Evolutionary conservation across 2,329 filamentous ascomycete species (phyloP).

Genomic region (Penicillium sp.): DNA sequence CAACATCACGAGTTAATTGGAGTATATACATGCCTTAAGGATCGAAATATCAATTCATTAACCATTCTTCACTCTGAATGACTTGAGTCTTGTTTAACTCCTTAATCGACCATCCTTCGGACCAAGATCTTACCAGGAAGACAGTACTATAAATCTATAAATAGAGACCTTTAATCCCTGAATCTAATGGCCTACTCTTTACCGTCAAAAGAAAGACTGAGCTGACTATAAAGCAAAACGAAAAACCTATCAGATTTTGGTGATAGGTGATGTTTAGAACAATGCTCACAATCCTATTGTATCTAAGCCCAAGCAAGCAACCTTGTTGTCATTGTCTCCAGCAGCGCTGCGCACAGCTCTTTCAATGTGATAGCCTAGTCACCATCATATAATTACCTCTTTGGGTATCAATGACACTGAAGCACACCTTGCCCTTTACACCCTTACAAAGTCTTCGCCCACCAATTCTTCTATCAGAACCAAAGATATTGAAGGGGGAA

Average conservation of each 20-base stretch:
- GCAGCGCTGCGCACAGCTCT: neutral
- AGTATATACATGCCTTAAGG: neutral
- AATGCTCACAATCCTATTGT: neutral
- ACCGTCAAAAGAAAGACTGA: neutral
- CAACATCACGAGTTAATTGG: neutral
- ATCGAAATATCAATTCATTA: neutral
- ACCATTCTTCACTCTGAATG: neutral
- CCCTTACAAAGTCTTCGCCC: neutral
- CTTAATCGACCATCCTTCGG: neutral
- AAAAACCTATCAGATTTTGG: neutral
- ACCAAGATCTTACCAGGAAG: neutral
- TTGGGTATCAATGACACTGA: too few relatives aligned
- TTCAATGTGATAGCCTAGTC: neutral
- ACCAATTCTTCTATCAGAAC: neutral
- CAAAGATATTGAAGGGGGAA: neutral
- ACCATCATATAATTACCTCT: neutral
- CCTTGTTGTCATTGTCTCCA: neutral
- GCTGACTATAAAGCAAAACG: neutral
- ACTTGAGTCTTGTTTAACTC: neutral
- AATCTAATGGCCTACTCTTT: neutral
- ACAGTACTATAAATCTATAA: too few relatives aligned
- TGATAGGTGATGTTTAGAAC: neutral
- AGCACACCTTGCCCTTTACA: neutral
- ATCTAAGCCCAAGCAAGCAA: neutral
- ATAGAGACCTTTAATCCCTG: neutral